Conservation (phyloP, 2,329 filamentous ascomycete species). For the Aureobasidium sp. region DNA sequence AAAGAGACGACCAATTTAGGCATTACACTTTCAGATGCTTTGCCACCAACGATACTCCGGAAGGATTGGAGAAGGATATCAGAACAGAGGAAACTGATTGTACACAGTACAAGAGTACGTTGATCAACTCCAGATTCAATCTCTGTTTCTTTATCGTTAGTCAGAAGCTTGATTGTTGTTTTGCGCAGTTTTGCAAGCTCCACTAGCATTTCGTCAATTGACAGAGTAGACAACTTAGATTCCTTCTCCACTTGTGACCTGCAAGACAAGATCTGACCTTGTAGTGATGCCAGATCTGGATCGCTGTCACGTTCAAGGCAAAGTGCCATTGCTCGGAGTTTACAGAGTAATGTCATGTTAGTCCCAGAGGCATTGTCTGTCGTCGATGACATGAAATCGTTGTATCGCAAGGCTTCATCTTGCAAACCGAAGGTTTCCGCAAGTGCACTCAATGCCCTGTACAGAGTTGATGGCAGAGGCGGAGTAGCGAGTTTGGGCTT, state of each 20-base stretch:
- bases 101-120: background rate
- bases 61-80: background rate
- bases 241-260: background rate
- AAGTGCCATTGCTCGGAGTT: background rate
- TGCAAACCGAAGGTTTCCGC: constrained; percentile 1
- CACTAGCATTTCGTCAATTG: background rate
- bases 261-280: background rate
- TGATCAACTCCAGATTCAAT: background rate
- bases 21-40: background rate
- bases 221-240: background rate
- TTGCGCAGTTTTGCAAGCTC: constrained; percentile 3
- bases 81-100: background rate
- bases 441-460: background rate
- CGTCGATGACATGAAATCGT: background rate
- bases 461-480: background rate
- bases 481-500: background rate
- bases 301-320: background rate
- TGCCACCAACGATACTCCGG: too few relatives aligned
- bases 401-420: background rate
- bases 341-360: background rate
- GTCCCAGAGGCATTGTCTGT: background rate
- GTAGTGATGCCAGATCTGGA: background rate
- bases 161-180: background rate
- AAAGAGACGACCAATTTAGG: background rate
- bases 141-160: background rate